Evolutionary conservation across 2,329 filamentous ascomycete genomes (phyloP).

Genomic region (Trichophyton rubrum): DNA sequence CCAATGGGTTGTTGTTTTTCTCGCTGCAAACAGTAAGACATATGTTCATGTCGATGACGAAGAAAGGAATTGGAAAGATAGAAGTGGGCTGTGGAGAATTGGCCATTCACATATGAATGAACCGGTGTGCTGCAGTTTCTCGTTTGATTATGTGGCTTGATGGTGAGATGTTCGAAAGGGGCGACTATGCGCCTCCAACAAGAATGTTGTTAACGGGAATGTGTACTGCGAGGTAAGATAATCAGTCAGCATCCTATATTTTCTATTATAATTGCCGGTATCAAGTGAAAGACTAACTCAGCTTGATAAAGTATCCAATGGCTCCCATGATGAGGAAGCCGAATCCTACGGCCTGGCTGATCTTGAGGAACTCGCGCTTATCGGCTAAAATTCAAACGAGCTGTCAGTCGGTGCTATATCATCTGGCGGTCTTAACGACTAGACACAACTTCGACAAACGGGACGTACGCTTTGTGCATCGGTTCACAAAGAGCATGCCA

Average conservation of each 20-base stretch:
- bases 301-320: slow-evolving; percentile 49
- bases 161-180: background rate
- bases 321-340: slow-evolving; percentile 49
- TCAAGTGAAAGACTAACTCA: slow-evolving; percentile 35
- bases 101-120: background rate
- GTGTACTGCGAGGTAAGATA: slow-evolving; percentile 27
- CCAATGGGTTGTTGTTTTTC: background rate
- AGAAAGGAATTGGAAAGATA: background rate
- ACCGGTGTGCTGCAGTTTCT: background rate
- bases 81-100: background rate
- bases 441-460: background rate
- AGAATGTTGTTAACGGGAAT: slow-evolving; percentile 41
- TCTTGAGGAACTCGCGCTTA: slow-evolving; percentile 48
- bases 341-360: slow-evolving; percentile 48
- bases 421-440: slow-evolving; percentile 17
- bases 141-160: background rate
- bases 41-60: background rate
- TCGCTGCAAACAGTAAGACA: background rate
- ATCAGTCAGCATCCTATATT: background rate
- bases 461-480: slow-evolving; percentile 36
- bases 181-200: slow-evolving; percentile 33
- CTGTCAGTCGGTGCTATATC: background rate
- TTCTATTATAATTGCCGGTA: background rate
- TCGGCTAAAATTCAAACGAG: slow-evolving; percentile 33
- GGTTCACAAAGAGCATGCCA: slow-evolving; percentile 37